Evolutionary conservation across 352 stramenopile genomes (phyloP).

Genomic region (Globisporangium nodosum): DNA sequence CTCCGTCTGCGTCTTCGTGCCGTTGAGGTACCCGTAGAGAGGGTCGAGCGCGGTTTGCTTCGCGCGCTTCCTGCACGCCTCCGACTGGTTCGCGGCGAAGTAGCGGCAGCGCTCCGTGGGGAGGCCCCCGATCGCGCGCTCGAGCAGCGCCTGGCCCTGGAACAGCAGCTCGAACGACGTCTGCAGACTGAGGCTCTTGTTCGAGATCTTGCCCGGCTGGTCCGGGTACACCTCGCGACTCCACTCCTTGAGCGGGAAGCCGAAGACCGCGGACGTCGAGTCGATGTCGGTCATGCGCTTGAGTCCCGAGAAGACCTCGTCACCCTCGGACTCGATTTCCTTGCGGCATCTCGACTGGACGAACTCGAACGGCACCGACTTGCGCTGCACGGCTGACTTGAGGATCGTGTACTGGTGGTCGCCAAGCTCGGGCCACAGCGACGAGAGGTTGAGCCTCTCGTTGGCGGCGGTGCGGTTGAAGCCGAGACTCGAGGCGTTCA

Average conservation of each 20-base stretch:
- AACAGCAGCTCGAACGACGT: slow-evolving; percentile 23
- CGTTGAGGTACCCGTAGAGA: slow-evolving; percentile 20
- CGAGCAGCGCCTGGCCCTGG: slow-evolving; percentile 21
- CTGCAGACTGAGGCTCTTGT: slow-evolving; percentile 6
- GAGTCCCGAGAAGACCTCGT: neutral
- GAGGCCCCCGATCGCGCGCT: slow-evolving; percentile 14
- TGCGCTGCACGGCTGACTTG: slow-evolving; percentile 12
- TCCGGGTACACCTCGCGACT: slow-evolving; percentile 18
- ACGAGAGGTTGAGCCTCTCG: neutral
- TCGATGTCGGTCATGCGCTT: slow-evolving; percentile 15
- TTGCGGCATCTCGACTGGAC: slow-evolving; percentile 1
- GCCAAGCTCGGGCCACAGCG: neutral
- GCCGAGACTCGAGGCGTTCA: slow-evolving; percentile 8
- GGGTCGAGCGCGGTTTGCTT: slow-evolving; percentile 2
- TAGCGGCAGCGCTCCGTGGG: slow-evolving; percentile 10
- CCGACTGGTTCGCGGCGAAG: neutral
- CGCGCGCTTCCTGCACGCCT: neutral
- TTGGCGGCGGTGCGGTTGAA: slow-evolving; percentile 1
- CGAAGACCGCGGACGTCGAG: slow-evolving; percentile 18
- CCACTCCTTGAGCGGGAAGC: slow-evolving; percentile 23
- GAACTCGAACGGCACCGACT: slow-evolving; percentile 10
- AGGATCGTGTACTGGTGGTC: slow-evolving; percentile 14
- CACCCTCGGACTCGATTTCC: neutral
- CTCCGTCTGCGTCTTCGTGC: slow-evolving; percentile 10
- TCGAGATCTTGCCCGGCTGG: neutral